A percentile compares a stretch with the other conserved stretches of the same genome.
These are phyloP conservation scores for Colletotrichum tabaci DNA, from an alignment of 2,329 filamentous ascomycete species.

Conservation along the genomic window DNA sequence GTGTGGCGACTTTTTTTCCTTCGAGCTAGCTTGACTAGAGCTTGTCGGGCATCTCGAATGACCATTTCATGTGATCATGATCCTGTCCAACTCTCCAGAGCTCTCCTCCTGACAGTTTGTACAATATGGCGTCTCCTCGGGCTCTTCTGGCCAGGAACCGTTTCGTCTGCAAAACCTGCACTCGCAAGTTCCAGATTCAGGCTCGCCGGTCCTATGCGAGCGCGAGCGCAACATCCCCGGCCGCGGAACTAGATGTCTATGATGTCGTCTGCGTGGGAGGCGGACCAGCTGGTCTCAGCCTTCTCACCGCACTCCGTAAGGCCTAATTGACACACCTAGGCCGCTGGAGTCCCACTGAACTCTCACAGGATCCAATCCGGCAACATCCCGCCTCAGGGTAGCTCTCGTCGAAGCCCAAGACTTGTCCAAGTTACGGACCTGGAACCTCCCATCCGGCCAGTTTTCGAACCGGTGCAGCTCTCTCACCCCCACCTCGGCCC, in stretches of 20 bases:
- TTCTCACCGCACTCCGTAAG: constrained; percentile 82
- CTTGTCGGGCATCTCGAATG: constrained; percentile 5
- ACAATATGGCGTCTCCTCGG: constrained; percentile 39
- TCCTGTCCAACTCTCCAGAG: constrained; percentile 3
- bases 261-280: constrained; percentile 94
- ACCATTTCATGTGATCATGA: constrained; percentile 26
- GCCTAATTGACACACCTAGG: constrained; percentile 44
- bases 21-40: background rate
- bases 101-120: background rate
- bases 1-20: constrained; percentile 27
- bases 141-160: constrained; percentile 48
- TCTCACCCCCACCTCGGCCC: constrained; percentile 89
- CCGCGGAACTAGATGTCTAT: constrained; percentile 76
- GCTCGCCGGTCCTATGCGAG: constrained; percentile 46
- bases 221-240: constrained; percentile 28
- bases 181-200: constrained; percentile 54
- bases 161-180: constrained; percentile 65
- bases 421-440: constrained; percentile 77
- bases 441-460: constrained; percentile 75
- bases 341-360: constrained; percentile 30
- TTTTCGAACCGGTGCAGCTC: constrained; percentile 98
- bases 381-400: constrained; percentile 83
- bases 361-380: constrained; percentile 77
- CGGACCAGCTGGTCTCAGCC: constrained; percentile 88
- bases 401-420: constrained; percentile 94